A percentile compares a stretch with the other conserved stretches of the same genome.
Evolutionary conservation across 164 flowering plant species (phyloP).

Genomic region (Annona cherimola): DNA sequence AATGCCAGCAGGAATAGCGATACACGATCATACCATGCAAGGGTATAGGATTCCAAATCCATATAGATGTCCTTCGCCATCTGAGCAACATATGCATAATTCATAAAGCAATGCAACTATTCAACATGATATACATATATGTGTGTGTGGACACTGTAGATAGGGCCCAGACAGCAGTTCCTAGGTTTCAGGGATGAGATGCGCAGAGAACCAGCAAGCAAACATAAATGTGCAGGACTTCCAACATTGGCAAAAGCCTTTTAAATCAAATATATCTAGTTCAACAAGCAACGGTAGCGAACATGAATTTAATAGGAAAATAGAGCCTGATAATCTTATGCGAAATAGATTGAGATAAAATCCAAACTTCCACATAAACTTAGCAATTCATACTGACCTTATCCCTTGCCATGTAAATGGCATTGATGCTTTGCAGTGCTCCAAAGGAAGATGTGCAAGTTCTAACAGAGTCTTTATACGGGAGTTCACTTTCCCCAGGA

Average conservation of each 20-base stretch:
- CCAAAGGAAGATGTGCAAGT: conserved; percentile 25
- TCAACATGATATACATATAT: neutral
- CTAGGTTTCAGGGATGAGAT: too few relatives aligned
- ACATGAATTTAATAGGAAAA: neutral
- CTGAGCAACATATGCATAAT: neutral
- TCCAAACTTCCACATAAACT: neutral
- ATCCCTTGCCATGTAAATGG: conserved; percentile 20
- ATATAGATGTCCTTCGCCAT: neutral
- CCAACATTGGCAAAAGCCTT: neutral
- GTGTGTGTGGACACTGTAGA: too few relatives aligned
- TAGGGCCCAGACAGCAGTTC: too few relatives aligned
- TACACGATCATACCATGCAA: neutral
- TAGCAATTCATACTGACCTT: conserved; percentile 27
- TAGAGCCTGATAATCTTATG: neutral
- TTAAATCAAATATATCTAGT: neutral
- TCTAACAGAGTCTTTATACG: conserved; percentile 24
- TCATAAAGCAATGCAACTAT: neutral
- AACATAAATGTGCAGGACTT: neutral
- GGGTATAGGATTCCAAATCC: neutral
- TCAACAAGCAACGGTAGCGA: neutral
- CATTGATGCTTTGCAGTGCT: conserved; percentile 22
- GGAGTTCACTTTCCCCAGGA: conserved; percentile 33
- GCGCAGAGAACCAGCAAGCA: neutral
- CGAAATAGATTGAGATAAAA: conserved; percentile 1
- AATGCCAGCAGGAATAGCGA: neutral